Conservation (phyloP, 495 filamentous ascomycete species). For the Hypoxylon cercidicola region DNA sequence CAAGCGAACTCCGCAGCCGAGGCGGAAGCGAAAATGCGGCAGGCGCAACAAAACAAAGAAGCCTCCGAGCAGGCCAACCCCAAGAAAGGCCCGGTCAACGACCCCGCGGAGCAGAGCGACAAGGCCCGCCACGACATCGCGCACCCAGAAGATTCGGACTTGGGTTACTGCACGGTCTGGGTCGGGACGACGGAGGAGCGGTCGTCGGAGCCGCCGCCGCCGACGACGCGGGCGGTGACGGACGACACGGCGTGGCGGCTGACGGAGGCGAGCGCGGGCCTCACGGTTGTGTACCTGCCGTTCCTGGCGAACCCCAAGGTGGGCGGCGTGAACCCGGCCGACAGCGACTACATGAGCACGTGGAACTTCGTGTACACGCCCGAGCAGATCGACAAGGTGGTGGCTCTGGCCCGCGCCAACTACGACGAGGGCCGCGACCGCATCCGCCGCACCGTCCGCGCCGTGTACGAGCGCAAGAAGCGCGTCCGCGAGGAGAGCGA, state of each 20-base stretch:
- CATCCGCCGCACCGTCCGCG: constrained; percentile 79
- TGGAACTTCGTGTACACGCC: constrained; percentile 98
- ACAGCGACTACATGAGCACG: constrained; percentile 85
- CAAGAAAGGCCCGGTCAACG: constrained; percentile 18
- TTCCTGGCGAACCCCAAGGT: constrained; percentile 84
- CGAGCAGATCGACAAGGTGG: constrained; percentile 82
- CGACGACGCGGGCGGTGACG: constrained; percentile 68
- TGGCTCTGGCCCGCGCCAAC: constrained; percentile 85
- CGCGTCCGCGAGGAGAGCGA: constrained; percentile 70
- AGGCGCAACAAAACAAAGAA: constrained; percentile 66
- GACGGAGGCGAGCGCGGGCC: constrained; percentile 80
- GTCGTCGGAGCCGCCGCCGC: constrained; percentile 64
- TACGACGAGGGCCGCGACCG: constrained; percentile 81
- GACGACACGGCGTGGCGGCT: constrained; percentile 75
- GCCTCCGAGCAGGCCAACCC: constrained; percentile 39
- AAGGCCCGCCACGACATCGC: constrained; percentile 45
- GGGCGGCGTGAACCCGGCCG: constrained; percentile 79
- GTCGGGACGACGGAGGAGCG: constrained; percentile 83
- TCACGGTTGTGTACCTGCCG: constrained; percentile 91
- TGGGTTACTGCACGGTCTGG: constrained; percentile 95
- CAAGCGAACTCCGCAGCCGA: constrained; percentile 68
- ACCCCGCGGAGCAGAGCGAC: constrained; percentile 30
- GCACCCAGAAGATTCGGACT: constrained; percentile 62
- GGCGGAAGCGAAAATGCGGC: constrained; percentile 69
- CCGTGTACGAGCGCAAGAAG: constrained; percentile 93